These are phyloP conservation scores for Heritiera fomes DNA, from an alignment of 345 rosid genomes.

Conservation along the genomic window DNA sequence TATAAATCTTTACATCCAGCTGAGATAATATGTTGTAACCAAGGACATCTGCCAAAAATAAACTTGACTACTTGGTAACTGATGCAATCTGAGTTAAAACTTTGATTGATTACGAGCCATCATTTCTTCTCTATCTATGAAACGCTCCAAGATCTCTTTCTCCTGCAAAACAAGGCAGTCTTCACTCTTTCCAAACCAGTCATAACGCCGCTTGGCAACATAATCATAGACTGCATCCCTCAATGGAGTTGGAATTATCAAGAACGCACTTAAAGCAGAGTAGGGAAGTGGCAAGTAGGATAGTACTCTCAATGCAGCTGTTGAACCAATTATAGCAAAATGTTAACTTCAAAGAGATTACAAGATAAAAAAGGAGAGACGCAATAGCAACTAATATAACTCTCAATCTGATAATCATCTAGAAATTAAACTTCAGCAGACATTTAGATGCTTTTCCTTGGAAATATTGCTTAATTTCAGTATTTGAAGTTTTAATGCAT, in stretches of 20 bases:
- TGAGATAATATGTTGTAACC: not conserved
- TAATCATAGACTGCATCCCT: slow-evolving; percentile 79
- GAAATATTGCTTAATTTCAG: not conserved
- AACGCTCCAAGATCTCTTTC: slow-evolving; percentile 67
- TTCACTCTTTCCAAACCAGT: slow-evolving; percentile 7
- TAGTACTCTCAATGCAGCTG: slow-evolving; percentile 41
- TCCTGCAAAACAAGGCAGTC: slow-evolving; percentile 70
- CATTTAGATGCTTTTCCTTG: not conserved
- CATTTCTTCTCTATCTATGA: slow-evolving; percentile 60
- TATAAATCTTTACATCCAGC: not conserved
- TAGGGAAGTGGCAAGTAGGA: slow-evolving; percentile 64
- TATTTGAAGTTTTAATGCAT: too few relatives aligned
- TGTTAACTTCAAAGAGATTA: not conserved
- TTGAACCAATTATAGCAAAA: slow-evolving; percentile 19
- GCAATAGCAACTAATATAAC: not conserved
- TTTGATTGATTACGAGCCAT: not conserved
- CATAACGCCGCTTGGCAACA: slow-evolving; percentile 66
- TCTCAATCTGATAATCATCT: not conserved
- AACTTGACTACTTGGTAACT: not conserved
- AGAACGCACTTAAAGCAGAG: slow-evolving; percentile 58
- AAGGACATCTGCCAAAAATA: not conserved
- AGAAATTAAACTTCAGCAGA: slow-evolving; percentile 3
- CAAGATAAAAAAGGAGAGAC: not conserved
- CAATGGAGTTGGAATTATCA: slow-evolving; percentile 34
- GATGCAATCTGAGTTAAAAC: not conserved